Base-by-base conservation (phyloP, 805 yeast species). In the Starmera dryadoides region DNA sequence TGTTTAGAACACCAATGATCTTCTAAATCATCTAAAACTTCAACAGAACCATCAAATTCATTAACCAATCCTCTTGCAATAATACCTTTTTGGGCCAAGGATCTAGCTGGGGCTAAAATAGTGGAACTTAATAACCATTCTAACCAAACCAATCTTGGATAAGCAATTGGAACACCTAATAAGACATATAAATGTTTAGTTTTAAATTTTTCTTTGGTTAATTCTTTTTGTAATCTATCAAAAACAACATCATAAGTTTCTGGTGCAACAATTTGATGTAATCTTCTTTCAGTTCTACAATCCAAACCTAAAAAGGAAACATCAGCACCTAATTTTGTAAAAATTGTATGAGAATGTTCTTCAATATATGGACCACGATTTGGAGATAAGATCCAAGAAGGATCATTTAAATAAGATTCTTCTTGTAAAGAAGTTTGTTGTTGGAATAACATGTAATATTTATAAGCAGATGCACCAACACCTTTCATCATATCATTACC, bases 1-100 rank as follows among this genome's bases (percentile, higher is more conserved):
- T 81, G 75, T 42, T 71, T 71, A 4, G 96, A 81, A 59, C 97
- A 88, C 98, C 98, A 91, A 63, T 91, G 98, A 58, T 91, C 98
- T 55, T 88, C 81, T 60, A 93, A 69, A 58, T 91, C 98, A 56
- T 93, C 98, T 48, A 93, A 70, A 14, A 91, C 76, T 62, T 91
- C 98, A 6, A 91, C 79, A 31, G 83, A 77, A 2, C 97, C 97
- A 56, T 89, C 96, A 53, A 89, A 91, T 49, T 86, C 93, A 55
- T 93, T 91, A 20, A 87, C 87, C 26, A 91, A 61, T 0, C 95
- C 94, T 42, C 72, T 70, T 36, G 79, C 73, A 28, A 80, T 56
- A 31, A 84, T 60, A 3, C 88, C 87, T 41, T 71, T 73, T 40
- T 73, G 68, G 3, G 91, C 71, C 20, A 81, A 49, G 41, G 56